These are phyloP conservation scores for Bodo saltans DNA, from an alignment of 78 protist genomes.

Conservation along the genomic window DNA sequence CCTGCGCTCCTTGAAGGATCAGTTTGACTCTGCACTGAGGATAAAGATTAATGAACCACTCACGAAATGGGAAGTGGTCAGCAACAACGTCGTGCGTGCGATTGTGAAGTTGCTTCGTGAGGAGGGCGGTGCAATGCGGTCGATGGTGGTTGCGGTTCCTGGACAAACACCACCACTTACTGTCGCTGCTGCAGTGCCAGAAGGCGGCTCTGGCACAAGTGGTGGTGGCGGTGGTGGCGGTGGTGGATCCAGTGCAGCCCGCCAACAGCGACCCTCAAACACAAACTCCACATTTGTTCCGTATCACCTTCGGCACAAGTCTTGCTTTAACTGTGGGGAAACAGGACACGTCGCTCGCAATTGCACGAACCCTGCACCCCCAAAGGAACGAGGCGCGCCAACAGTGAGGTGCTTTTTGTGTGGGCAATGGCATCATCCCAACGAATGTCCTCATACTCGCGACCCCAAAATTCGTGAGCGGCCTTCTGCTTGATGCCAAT, in stretches of 20 bases:
- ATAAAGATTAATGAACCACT: not conserved
- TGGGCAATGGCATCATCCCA: too few species aligned
- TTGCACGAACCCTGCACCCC: not conserved
- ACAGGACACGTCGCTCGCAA: constrained; percentile 17
- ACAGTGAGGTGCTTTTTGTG: too few species aligned
- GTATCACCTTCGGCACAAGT: not conserved
- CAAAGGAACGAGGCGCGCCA: too few species aligned
- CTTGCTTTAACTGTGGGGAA: constrained; percentile 28
- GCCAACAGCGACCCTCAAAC: too few species aligned
- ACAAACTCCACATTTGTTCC: not conserved
- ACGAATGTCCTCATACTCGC: too few species aligned
- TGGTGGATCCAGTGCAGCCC: not conserved
- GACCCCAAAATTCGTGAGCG: too few species aligned
- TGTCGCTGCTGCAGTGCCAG: not conserved
- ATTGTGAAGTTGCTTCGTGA: not conserved
- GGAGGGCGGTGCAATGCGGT: too few species aligned
- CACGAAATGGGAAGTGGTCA: not conserved
- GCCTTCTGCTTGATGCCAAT: too few species aligned
- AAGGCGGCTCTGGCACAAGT: not conserved
- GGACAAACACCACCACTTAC: too few species aligned
- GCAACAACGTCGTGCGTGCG: not conserved
- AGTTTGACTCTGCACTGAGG: constrained; percentile 5
- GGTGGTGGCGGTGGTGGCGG: not conserved
- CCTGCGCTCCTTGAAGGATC: not conserved
- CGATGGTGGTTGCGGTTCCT: too few species aligned